Conservation (phyloP, 164 flowering plant genomes). For the Saururus chinensis region DNA sequence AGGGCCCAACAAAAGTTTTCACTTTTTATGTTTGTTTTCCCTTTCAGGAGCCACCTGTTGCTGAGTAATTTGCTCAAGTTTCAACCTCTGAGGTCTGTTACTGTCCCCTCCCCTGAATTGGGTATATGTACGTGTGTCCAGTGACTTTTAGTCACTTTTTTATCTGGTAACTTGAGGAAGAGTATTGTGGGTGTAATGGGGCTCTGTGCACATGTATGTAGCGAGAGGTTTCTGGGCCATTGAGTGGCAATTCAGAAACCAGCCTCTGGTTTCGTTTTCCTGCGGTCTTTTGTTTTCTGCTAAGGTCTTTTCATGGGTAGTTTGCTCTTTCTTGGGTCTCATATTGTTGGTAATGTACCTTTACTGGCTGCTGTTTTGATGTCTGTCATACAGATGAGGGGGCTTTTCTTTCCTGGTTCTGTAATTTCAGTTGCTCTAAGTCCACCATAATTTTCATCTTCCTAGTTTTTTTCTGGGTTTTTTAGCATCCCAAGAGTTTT, state of each 20-base stretch:
- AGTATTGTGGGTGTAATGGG: no score
- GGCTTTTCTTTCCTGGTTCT: not conserved
- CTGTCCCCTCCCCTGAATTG: not conserved
- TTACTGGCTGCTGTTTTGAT: not conserved
- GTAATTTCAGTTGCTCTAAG: not conserved
- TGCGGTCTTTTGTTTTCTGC: no score
- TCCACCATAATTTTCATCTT: not conserved
- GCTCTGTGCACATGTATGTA: no score
- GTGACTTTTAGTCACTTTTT: not conserved
- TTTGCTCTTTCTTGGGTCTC: slow-evolving; percentile 7
- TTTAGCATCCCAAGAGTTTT: not conserved
- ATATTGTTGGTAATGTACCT: slow-evolving; percentile 3
- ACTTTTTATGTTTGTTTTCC: not conserved
- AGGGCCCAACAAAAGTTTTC: not conserved
- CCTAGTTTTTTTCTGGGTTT: not conserved
- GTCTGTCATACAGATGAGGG: no score
- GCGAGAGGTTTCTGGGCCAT: not conserved
- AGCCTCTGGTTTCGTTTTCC: not conserved
- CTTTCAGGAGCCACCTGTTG: no score
- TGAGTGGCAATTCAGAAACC: not conserved
- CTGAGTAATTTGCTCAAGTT: not conserved
- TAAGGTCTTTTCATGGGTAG: not conserved
- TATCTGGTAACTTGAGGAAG: no score
- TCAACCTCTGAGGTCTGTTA: not conserved
- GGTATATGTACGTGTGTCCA: not conserved